phyloP scores from a whole-genome alignment of 169 alveolate species.

The Cyclospora cayetanensis region DNA sequence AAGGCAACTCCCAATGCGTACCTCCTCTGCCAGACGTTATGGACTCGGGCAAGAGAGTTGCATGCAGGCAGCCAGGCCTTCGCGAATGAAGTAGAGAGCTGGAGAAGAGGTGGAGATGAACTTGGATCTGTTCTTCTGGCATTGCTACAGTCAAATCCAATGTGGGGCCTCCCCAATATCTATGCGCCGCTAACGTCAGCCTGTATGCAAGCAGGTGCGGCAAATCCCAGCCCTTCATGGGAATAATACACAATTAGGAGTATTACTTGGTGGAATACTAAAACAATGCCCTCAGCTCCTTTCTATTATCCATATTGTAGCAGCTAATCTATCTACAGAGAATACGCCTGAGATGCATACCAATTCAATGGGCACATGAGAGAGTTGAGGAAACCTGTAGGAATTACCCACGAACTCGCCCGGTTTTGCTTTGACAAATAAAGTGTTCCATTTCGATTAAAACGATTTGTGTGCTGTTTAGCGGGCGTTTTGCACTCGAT shows the following conservation, averaged over 20 bases:
- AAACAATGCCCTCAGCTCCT: no score
- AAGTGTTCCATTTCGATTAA: no score
- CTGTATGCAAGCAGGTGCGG: conserved; percentile 6
- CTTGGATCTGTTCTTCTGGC: background rate
- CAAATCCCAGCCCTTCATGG: no score
- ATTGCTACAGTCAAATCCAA: background rate
- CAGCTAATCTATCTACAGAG: no score
- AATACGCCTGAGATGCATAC: no score
- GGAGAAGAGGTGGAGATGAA: background rate
- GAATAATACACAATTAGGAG: no score
- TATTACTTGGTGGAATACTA: no score
- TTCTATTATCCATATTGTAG: no score
- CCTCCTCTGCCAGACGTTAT: background rate
- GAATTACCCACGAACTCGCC: no score
- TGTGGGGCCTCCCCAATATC: background rate
- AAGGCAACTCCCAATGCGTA: background rate
- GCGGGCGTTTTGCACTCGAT: background rate
- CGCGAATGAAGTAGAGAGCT: background rate
- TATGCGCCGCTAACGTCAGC: background rate
- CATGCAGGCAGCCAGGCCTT: background rate
- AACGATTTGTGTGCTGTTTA: background rate
- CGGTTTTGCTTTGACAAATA: no score
- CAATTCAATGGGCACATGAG: no score
- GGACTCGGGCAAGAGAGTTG: background rate
- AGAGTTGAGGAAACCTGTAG: no score